Evolutionary conservation across 1,284 basidiomycete species (phyloP), one percentile per base, ranked within the genome.

Genomic region (Leccinum ponderosum): DNA sequence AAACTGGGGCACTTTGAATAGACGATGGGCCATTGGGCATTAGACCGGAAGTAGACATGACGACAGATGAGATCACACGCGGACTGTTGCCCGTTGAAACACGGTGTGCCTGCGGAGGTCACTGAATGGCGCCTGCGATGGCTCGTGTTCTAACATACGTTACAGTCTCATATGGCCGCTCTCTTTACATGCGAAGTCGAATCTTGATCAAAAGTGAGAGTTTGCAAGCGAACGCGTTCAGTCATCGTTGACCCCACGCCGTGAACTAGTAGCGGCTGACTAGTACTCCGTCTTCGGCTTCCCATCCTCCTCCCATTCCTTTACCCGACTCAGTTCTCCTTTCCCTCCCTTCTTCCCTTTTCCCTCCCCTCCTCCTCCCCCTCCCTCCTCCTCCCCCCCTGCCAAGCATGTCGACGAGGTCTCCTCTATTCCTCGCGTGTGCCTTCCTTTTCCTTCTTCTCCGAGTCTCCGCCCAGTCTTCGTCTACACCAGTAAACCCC

Each of bases 1-100:
- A 71, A 68, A 64, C 77, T 82, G 60, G 75, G 75, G 63, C 79
- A 82, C 57, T 87, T 87, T 73, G 78, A 79, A 67, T 84, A 12
- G 35, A 35, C 33, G 12, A 33, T 31, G 31, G 12, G 6, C 15
- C 5, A 4, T 35, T 44, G 17, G 22, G 33, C 25, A 17, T 8
- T 33, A 15, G 20, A 25, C 4, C 22, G 53, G 11, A 22, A 11
- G 53, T 66, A 55, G 57, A 51, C 52, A 65, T 65, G 65, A 29
- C 64, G 44, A 61, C 55, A 7, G 12, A 35, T 37, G 48, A 48
- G 29, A 42, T 44, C 6, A 60, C 55, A 22, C 17, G 56, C 25
- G 52, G 60, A 60, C 35, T 39, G 11, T 31, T 55, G 31, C 55
- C 14, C n/a, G 8, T 48, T 72, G 70, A 71, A 68, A 69, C 68